Evolutionary conservation across 306 rosid genomes (phyloP), one percentile per base, ranked within the genome.

Genomic region (Corylus heterophylla): DNA sequence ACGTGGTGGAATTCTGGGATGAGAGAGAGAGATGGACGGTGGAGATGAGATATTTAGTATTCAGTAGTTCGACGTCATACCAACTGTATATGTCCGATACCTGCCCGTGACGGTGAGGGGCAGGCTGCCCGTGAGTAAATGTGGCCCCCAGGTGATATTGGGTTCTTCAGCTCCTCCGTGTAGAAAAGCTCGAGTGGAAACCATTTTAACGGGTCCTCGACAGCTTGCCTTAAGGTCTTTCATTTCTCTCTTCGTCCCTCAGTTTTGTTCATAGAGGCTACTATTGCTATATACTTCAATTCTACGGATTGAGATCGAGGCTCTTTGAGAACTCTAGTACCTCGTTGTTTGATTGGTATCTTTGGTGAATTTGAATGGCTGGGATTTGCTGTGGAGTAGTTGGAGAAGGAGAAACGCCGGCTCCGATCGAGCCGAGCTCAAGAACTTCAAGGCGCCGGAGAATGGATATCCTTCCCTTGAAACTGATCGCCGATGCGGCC

Each of bases 71-170:
- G 83, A 89, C 93, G 95, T 90, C 95, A 92, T 79, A 84, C 90
- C 93, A 92, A 82, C 96, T 92, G 91, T 82, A 80, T 52, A 58
- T 86, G 89, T 88, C 82, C 86, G 85, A 80, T 86, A 81, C 14
- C 76, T 90, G 94, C 97, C 96, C 93, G 87, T 70, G 97, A 87
- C 85, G 80, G 86, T 83, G 92, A 88, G 88, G 94, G 97, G 92
- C 88, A 87, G 85, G 50, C 83, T 90, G 86, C 93, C 96, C 91
- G 83, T 80, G 74, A 74, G 72, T 80, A 69, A 77, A 14, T 77
- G 91, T 87, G 94, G 92, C 83, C 93, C 96, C 91, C 85, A 84
- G 78, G 83, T 73, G 83, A 81, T 71, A 56, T 71, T 76, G 79
- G 75, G 66, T 50, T 20, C 48, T 31, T 18, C 84, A 16, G 55